These are phyloP conservation scores for Litchi chinensis DNA, from an alignment of 345 rosid species.

Conservation along the genomic window DNA sequence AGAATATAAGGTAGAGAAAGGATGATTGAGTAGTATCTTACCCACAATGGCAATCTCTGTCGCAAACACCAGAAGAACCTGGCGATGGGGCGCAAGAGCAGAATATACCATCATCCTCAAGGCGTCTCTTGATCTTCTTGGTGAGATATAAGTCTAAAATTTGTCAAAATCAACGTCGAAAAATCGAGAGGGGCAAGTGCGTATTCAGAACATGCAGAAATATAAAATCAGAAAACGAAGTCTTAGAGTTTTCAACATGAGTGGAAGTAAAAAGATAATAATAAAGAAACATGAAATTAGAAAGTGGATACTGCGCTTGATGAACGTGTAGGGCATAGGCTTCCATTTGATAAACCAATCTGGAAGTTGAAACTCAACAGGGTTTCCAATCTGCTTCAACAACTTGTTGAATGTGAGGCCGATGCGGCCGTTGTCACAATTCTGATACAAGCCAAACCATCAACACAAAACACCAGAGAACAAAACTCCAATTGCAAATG, in stretches of 20 bases:
- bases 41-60: conserved; percentile 97
- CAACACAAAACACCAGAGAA: too few species aligned
- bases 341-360: conserved; percentile 74
- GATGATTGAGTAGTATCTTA: conserved; percentile 39
- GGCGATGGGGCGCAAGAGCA: conserved; percentile 77
- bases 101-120: conserved; percentile 95
- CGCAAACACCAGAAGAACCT: conserved; percentile 68
- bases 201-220: background rate
- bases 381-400: conserved; percentile 61
- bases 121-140: conserved; percentile 70
- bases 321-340: conserved; percentile 62
- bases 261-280: background rate
- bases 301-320: conserved; percentile 86
- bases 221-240: conserved; percentile 2
- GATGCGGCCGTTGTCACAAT: conserved; percentile 43
- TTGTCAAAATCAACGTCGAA: conserved; percentile 36
- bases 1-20: conserved; percentile 4
- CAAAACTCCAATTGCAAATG: background rate
- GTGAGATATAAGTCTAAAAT: conserved; percentile 78
- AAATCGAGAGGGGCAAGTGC: background rate
- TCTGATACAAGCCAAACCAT: conserved; percentile 36
- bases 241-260: background rate
- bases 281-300: background rate
- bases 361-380: conserved; percentile 82
- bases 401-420: conserved; percentile 59